Conservation (phyloP, 306 rosid species). For the Macrotyloma uniflorum region DNA sequence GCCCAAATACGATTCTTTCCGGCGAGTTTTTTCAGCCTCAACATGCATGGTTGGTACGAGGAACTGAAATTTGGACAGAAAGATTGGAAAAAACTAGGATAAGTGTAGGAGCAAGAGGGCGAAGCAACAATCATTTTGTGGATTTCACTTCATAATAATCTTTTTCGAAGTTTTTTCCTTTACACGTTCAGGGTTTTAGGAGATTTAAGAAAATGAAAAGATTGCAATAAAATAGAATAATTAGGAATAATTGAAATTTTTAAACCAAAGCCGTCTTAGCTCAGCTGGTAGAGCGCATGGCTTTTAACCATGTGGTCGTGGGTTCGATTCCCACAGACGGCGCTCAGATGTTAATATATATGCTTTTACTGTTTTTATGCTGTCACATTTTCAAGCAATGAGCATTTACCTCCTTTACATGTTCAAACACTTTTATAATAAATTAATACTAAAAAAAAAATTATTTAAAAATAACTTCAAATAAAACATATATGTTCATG, state of each 20-base stretch:
- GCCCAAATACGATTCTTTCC: constrained; percentile 11
- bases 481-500: too few relatives aligned
- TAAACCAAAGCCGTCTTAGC: too few relatives aligned
- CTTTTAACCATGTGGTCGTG: neutral
- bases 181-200: neutral
- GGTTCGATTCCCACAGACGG: neutral
- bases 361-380: too few relatives aligned
- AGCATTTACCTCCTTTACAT: too few relatives aligned
- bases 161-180: neutral
- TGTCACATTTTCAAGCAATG: too few relatives aligned
- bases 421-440: too few relatives aligned
- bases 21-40: constrained; percentile 31
- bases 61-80: neutral
- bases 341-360: too few relatives aligned
- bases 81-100: neutral
- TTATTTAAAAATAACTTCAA: too few relatives aligned
- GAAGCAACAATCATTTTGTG: constrained; percentile 40
- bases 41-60: neutral
- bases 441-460: too few relatives aligned
- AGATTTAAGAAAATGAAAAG: too few relatives aligned
- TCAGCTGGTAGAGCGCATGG: neutral
- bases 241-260: too few relatives aligned
- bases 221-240: too few relatives aligned
- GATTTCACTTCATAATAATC: neutral
- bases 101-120: neutral